phyloP scores from a whole-genome alignment of 768 basidiomycete species.

The Suillus occidentalis region DNA sequence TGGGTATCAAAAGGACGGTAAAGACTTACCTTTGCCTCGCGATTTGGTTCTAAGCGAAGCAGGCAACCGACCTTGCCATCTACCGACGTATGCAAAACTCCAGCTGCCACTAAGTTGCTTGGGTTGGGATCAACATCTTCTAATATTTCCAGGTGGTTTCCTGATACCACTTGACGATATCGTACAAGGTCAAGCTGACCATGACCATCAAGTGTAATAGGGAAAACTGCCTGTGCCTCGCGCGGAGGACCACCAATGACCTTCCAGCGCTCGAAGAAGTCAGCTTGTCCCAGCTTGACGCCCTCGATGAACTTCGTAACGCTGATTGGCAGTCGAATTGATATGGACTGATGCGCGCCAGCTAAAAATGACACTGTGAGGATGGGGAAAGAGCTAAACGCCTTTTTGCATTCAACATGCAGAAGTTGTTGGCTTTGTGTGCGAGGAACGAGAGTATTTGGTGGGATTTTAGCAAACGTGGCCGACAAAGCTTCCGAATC shows the following conservation, averaged over 20 bases:
- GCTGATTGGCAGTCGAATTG: constrained; percentile 82
- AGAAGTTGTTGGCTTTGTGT: constrained; percentile 92
- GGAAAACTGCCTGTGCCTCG: constrained; percentile 87
- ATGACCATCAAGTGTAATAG: constrained; percentile 61
- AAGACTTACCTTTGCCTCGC: constrained; percentile 81
- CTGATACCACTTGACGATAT: constrained; percentile 74
- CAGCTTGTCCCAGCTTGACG: constrained; percentile 75
- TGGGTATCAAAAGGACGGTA: constrained; percentile 1
- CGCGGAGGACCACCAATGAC: constrained; percentile 93
- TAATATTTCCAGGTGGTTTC: constrained; percentile 74
- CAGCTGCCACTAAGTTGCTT: constrained; percentile 92
- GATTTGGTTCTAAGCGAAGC: constrained; percentile 90
- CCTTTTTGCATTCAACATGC: constrained; percentile 92
- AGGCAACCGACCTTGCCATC: constrained; percentile 97
- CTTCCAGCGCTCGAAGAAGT: constrained; percentile 99
- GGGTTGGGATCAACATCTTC: constrained; percentile 91
- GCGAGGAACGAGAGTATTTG: constrained; percentile 74
- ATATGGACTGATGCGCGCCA: constrained; percentile 85
- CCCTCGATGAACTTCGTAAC: constrained; percentile 93
- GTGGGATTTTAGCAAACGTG: constrained; percentile 89
- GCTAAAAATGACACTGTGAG: constrained; percentile 89
- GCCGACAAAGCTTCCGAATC: constrained; percentile 77
- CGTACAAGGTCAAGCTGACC: constrained; percentile 76
- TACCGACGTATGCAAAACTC: constrained; percentile 88
- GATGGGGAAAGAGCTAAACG: constrained; percentile 75